Percentiles rank a stretch among this genome's conserved stretches.
Conservation (phyloP, 192 early-diverging fungal species). For the Radiomyces spectabilis region DNA sequence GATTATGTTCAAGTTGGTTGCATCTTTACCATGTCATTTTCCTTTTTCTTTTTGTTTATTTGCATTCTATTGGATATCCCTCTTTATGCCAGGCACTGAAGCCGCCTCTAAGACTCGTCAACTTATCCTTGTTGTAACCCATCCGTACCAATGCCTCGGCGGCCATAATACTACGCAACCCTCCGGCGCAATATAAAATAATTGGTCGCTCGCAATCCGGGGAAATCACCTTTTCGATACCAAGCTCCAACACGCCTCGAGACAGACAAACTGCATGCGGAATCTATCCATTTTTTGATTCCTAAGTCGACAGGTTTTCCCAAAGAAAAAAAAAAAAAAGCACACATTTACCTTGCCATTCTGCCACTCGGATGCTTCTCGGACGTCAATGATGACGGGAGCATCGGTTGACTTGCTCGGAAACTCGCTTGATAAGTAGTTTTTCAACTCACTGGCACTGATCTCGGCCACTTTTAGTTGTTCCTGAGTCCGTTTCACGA, state of each 20-base stretch:
- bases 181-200: slow-evolving; percentile 51
- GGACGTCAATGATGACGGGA: slow-evolving; percentile 39
- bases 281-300: slow-evolving; percentile 35
- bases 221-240: slow-evolving; percentile 35
- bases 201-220: slow-evolving; percentile 32
- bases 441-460: slow-evolving; percentile 3
- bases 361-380: slow-evolving; percentile 39
- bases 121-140: slow-evolving; percentile 33
- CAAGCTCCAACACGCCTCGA: slow-evolving; percentile 38
- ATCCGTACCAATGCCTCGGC: slow-evolving; percentile 41
- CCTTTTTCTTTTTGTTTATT: neutral
- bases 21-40: neutral
- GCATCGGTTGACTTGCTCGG: neutral
- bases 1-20: neutral
- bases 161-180: slow-evolving; percentile 37
- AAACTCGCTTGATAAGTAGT: neutral
- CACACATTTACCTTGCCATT: slow-evolving; percentile 21
- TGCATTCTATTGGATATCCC: slow-evolving; percentile 33
- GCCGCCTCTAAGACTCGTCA: slow-evolving; percentile 41
- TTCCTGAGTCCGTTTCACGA: slow-evolving; percentile 8
- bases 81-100: slow-evolving; percentile 41
- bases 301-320: too few relatives aligned
- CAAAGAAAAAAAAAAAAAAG: too few relatives aligned
- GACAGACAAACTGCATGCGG: slow-evolving; percentile 40
- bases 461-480: slow-evolving; percentile 5